Percentiles rank a stretch among this genome's conserved stretches.
phyloP scores from a whole-genome alignment of 2,329 filamentous ascomycete species.

The Neonectria ditissima region DNA sequence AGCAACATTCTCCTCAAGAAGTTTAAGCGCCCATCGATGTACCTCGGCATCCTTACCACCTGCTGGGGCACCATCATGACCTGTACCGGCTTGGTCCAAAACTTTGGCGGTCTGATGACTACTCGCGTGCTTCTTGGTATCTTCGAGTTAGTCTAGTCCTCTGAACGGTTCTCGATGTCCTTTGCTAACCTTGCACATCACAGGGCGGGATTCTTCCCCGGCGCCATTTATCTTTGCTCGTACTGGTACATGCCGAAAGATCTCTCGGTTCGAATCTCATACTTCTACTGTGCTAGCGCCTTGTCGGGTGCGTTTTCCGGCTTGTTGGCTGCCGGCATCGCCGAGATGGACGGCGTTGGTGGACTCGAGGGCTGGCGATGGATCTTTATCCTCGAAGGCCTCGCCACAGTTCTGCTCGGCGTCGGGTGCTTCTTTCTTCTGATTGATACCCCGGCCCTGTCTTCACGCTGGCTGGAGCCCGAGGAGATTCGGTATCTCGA shows the following conservation, averaged over 20 bases:
- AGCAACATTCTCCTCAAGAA: constrained; percentile 45
- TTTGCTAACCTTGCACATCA: constrained; percentile 4
- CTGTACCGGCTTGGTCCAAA: constrained; percentile 70
- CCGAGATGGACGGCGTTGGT: constrained; percentile 72
- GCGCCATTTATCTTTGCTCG: constrained; percentile 78
- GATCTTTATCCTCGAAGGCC: constrained; percentile 45
- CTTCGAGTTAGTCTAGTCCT: constrained; percentile 59
- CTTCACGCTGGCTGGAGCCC: constrained; percentile 48
- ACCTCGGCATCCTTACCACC: constrained; percentile 46
- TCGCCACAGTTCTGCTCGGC: constrained; percentile 52
- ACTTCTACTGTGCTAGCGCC: constrained; percentile 84
- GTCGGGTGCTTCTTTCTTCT: constrained; percentile 59
- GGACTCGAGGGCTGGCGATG: constrained; percentile 51
- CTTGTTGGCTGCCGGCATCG: constrained; percentile 74
- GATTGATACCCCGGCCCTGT: constrained; percentile 54
- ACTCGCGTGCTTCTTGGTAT: constrained; percentile 75
- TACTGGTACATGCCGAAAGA: constrained; percentile 84
- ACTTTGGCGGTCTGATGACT: constrained; percentile 70
- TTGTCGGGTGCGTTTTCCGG: constrained; percentile 80
- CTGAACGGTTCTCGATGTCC: background rate
- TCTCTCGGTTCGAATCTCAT: constrained; percentile 77
- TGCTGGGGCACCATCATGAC: constrained; percentile 74
- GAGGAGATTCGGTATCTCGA: constrained; percentile 45
- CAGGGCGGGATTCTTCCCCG: constrained; percentile 74
- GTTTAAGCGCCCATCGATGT: constrained; percentile 40